Evolutionary conservation across 306 rosid genomes (phyloP).

Genomic region (Calophaca sinica): DNA sequence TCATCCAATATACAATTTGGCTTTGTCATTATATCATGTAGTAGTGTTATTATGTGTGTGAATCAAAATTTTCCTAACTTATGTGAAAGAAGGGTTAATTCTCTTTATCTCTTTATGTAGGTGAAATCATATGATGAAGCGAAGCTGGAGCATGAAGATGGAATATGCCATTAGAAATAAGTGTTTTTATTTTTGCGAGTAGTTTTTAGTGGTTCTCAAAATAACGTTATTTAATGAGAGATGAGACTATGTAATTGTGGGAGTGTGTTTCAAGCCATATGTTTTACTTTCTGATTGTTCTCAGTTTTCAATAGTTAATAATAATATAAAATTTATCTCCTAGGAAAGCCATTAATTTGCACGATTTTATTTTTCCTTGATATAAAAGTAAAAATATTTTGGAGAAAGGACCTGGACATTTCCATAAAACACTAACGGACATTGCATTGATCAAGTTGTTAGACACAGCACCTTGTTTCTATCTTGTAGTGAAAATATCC

Average conservation of each 20-base stretch:
- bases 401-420: no score
- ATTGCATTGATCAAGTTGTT: no score
- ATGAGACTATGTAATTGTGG: not conserved
- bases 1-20: no score
- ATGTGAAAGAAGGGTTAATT: not conserved
- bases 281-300: slow-evolving; percentile 11
- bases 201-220: slow-evolving; percentile 9
- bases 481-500: no score
- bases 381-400: not conserved
- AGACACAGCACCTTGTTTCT: no score
- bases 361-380: not conserved
- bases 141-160: slow-evolving; percentile 31
- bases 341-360: not conserved
- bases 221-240: slow-evolving; percentile 37
- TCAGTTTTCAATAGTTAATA: not conserved
- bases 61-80: not conserved
- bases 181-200: not conserved
- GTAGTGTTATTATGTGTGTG: not conserved
- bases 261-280: slow-evolving; percentile 18
- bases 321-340: not conserved
- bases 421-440: no score
- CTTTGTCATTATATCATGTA: no score
- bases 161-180: slow-evolving; percentile 46
- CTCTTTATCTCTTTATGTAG: slow-evolving; percentile 53
- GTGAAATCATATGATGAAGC: slow-evolving; percentile 57